Base-by-base conservation (phyloP, 306 rosid species). In the Boehmeria nivea region DNA sequence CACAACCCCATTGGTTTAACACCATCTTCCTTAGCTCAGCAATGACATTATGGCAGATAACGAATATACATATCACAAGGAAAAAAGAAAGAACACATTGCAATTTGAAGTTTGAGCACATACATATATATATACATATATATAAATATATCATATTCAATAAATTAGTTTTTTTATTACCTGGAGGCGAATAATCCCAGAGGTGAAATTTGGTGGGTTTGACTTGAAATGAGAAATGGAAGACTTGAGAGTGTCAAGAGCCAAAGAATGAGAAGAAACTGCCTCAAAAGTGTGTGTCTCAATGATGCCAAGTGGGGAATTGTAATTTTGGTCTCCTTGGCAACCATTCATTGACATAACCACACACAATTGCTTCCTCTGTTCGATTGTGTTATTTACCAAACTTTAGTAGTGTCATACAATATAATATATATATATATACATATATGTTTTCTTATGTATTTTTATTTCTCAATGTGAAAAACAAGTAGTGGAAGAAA, bases 291-390 rank as follows among this genome's bases (percentile, higher is more conserved):
- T 76, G 8, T 74, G 80, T 0, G 95, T 87, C 62, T 84, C 87
- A 20, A 78, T 69, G 25, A 71, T 87, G 9, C 78, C 86, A 6
- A 84, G 65, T 0, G 84, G 75, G 6, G 53, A n/a, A n/a, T n/a
- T n/a, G n/a, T n/a, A n/a, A n/a, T n/a, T n/a, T 7, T 46, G 31
- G 8, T 67, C 78, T 69, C 68, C 73, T 46, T 28, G 50, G 78
- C 89, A 80, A 6, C 98, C 98, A 43, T 91, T 84, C 87, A 91
- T 83, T 24, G 83, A 84, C 63, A 70, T 74, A 11, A 40, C 45
- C 45, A 70, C 62, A 71, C 90, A 77, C 46, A 68, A 57, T 8
- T 68, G 61, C 60, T 53, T 68, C 50, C 67, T 56, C 40, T 72
- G 64, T n/a, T n/a, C n/a, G n/a, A n/a, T n/a, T n/a, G n/a, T n/a